Conservation (phyloP, 805 yeast genomes). For the Zygotorulaspora florentina region DNA sequence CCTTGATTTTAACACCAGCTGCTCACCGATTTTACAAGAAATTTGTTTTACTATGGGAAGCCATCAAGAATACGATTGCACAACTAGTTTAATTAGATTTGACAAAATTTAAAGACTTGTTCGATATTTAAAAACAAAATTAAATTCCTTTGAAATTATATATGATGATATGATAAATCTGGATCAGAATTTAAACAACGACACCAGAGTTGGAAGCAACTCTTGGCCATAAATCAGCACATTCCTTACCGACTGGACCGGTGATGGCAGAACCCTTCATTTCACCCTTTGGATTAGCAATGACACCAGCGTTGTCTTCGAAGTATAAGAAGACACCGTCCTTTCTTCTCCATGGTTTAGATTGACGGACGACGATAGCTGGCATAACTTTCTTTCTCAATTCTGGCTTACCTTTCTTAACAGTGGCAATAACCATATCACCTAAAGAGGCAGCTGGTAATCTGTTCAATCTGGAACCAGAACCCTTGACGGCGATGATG, state of each 20-base stretch:
- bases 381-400: constrained; percentile 99
- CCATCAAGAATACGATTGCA: neutral
- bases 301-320: constrained; percentile 99
- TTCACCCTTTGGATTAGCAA: constrained; percentile 99
- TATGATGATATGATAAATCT: constrained; percentile 12
- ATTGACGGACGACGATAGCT: constrained; percentile 98
- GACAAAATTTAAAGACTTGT: constrained; percentile 1
- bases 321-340: constrained; percentile 99
- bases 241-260: constrained; percentile 99
- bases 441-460: constrained; percentile 99
- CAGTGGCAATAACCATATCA: constrained; percentile 99
- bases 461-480: constrained; percentile 99
- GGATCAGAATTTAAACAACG: constrained; percentile 69
- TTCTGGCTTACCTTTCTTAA: constrained; percentile 99
- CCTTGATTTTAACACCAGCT: neutral
- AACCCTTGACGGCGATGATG: constrained; percentile 98
- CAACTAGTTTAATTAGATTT: neutral
- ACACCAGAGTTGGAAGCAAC: constrained; percentile 99
- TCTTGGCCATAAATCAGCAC: constrained; percentile 99
- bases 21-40: neutral
- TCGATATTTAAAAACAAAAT: constrained; percentile 15
- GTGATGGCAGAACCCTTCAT: constrained; percentile 99
- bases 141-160: constrained; percentile 15
- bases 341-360: constrained; percentile 99
- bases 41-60: no score